Evolutionary conservation across 1,284 basidiomycete genomes (phyloP).

Genomic region (Earliella scabrosa): DNA sequence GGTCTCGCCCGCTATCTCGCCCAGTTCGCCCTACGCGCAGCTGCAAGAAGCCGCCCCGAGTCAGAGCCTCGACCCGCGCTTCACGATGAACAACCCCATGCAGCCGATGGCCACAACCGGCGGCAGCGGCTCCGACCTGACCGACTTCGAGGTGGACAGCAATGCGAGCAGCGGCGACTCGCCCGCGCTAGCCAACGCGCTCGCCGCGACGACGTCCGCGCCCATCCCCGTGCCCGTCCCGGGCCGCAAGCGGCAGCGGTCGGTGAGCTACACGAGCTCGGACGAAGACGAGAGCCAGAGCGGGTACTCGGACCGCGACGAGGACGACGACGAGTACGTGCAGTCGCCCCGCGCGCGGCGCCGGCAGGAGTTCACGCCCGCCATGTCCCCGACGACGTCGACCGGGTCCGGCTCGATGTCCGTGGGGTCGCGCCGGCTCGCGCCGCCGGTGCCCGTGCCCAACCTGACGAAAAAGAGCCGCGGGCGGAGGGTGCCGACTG

Average conservation of each 20-base stretch:
- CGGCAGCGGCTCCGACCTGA: conserved; percentile 12
- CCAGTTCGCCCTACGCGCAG: conserved; percentile 26
- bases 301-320: conserved; percentile 34
- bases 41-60: conserved; percentile 22
- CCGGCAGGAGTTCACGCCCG: conserved; percentile 19
- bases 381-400: conserved; percentile 14
- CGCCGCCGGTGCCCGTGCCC: conserved; percentile 70
- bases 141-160: conserved; percentile 19
- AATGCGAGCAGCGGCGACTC: conserved; percentile 24
- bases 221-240: conserved; percentile 14
- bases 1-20: conserved; percentile 33
- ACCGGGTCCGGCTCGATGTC: conserved; percentile 14
- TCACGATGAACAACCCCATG: conserved; percentile 20
- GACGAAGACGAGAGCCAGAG: conserved; percentile 19
- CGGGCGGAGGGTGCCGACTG: conserved; percentile 70
- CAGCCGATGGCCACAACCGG: conserved; percentile 4
- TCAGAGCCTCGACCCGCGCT: conserved; percentile 29
- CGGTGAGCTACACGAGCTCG: conserved; percentile 30
- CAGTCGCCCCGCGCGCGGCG: conserved; percentile 34
- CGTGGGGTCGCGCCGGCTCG: conserved; percentile 26
- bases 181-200: conserved; percentile 20
- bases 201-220: conserved; percentile 13
- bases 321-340: conserved; percentile 40
- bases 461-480: conserved; percentile 77
- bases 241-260: conserved; percentile 25